Evolutionary conservation across 176 grass and related monocot species (phyloP).

Genomic region (Oryza australiensis): DNA sequence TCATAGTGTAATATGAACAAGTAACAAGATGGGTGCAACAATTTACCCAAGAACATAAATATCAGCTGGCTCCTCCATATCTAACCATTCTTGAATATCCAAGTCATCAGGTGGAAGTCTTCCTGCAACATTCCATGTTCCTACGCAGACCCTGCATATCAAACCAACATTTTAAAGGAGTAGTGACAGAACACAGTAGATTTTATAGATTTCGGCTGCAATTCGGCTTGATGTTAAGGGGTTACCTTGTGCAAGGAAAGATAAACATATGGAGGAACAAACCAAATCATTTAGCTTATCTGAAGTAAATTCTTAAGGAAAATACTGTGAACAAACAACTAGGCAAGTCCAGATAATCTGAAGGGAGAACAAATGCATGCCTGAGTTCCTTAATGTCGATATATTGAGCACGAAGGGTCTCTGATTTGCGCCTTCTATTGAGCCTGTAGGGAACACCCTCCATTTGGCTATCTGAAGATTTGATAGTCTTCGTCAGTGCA

Average conservation of each 20-base stretch:
- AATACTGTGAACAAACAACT: background rate
- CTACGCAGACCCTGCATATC: conserved; percentile 63
- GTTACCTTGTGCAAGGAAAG: background rate
- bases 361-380: conserved; percentile 29
- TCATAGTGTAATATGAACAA: background rate
- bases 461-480: conserved; percentile 52
- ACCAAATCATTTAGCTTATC: conserved; percentile 1
- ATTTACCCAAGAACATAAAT: conserved; percentile 97
- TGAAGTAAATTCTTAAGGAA: conserved; percentile 10
- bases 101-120: conserved; percentile 70
- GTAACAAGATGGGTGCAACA: background rate
- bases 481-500: conserved; percentile 23
- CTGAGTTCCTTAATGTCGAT: conserved; percentile 80
- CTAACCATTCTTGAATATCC: conserved; percentile 81
- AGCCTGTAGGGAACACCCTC: conserved; percentile 48
- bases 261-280: conserved; percentile 19
- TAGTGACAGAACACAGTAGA: background rate
- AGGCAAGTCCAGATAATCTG: background rate
- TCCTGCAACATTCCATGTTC: conserved; percentile 92
- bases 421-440: conserved; percentile 79
- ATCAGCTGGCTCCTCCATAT: conserved; percentile 86
- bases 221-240: background rate
- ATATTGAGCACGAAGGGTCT: conserved; percentile 92
- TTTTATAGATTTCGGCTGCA: conserved; percentile 6
- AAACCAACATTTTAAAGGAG: conserved; percentile 26